Evolutionary conservation across 83 land plant genomes (phyloP).

Genomic region (Isoetes engelmannii): DNA sequence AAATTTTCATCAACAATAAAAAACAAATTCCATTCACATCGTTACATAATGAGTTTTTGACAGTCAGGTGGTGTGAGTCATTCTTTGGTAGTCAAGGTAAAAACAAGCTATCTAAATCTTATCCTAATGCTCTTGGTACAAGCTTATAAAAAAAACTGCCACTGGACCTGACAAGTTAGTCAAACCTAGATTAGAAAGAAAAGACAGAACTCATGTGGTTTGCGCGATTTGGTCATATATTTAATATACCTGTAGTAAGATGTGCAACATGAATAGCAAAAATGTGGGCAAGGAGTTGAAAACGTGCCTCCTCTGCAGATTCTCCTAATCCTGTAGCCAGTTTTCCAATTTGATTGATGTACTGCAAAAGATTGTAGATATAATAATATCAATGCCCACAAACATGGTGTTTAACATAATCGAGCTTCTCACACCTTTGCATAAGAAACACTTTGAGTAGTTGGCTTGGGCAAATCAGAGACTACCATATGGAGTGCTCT

Average conservation of each 20-base stretch:
- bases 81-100: too few relatives aligned
- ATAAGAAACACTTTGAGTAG: conserved; percentile 37
- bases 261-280: conserved; percentile 42
- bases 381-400: background rate
- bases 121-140: too few relatives aligned
- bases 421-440: conserved; percentile 29
- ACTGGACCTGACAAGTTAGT: too few relatives aligned
- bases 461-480: conserved; percentile 19
- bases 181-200: too few relatives aligned
- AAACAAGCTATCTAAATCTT: too few relatives aligned
- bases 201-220: too few relatives aligned
- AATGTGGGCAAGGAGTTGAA: conserved; percentile 34
- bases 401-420: background rate
- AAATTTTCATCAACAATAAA: too few relatives aligned
- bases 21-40: too few relatives aligned
- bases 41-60: too few relatives aligned
- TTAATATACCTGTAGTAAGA: conserved; percentile 39
- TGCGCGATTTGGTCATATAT: too few relatives aligned
- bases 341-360: conserved; percentile 28
- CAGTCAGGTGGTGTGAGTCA: too few relatives aligned
- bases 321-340: conserved; percentile 11
- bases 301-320: conserved; percentile 23
- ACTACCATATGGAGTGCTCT: conserved; percentile 19
- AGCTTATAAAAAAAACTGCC: too few relatives aligned
- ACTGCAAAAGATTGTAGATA: conserved; percentile 21